Evolutionary conservation across 805 yeast genomes (phyloP), one percentile per base, ranked within the genome.

Genomic region (Metschnikowia kofuensis): DNA sequence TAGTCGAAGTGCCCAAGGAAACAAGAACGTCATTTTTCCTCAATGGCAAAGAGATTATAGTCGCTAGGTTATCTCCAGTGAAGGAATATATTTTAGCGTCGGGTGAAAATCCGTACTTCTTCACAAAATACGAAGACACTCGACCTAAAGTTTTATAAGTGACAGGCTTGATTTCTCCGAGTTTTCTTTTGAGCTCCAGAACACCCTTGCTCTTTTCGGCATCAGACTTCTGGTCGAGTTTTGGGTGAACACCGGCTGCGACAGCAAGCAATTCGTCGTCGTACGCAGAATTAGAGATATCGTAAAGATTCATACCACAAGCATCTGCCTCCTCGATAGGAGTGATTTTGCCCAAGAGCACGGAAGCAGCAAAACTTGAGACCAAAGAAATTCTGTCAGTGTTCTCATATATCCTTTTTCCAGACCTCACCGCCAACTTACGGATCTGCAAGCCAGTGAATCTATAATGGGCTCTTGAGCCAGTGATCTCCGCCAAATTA

Each of bases 401-500:
- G 2, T 75, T 62, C 7, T 64, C 62, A 65, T 87, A 90, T 4
- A 68, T 66, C 2, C 74, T 73, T 0, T 82, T 80, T 39, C 77
- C 73, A 1, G 69, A 64, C 44, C 80, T 73, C 2, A 80, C 79
- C 0, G 81, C 78, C 40, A 89, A 67, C 59, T 87, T 88, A 55
- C 92, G 72, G 45, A 90, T 89, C 69, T 90, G 97, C n/a, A 92
- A 82, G 0, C 97, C 97, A 0, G 96, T 89, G 62, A 90, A 90
- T 51, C 97, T 74, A 60, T 85, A 86, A 67, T 90, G 96, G 2
- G 96, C 96, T 58, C 84, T 79, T 3, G 96, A 87, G 1, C 97
- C 97, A 0, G 96, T 85, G 26, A 84, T 65, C 35, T 70, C 58
- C 7, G 95, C 90, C 60, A 90, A 68, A 6, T 68, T 58, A 29